phyloP scores from a whole-genome alignment of 805 yeast genomes.

The Cyberlindnera suaveolens region DNA sequence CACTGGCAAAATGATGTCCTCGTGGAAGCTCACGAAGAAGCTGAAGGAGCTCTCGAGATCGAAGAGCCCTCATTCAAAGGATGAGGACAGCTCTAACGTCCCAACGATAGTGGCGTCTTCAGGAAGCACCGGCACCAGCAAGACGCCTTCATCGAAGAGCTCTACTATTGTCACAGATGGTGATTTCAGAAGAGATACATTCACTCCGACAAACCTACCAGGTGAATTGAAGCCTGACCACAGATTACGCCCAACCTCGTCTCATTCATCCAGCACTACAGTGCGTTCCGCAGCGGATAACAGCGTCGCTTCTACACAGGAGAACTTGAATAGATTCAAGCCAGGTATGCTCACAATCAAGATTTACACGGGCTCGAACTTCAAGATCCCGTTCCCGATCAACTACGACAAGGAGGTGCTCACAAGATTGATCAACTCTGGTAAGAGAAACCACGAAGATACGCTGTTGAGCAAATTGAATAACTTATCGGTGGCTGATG shows the following conservation, averaged over 20 bases:
- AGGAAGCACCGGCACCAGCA: conserved; percentile 1
- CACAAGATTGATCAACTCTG: conserved; percentile 59
- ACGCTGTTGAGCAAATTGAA: conserved; percentile 15
- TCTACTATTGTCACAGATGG: conserved; percentile 6
- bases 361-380: conserved; percentile 61
- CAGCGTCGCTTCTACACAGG: not conserved
- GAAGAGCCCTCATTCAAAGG: conserved; percentile 15
- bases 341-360: conserved; percentile 79
- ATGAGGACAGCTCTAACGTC: conserved; percentile 7
- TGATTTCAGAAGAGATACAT: conserved; percentile 9
- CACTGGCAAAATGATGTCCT: conserved; percentile 18
- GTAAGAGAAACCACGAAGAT: conserved; percentile 25
- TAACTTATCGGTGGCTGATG: conserved; percentile 17
- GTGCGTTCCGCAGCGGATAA: not conserved
- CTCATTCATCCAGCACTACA: conserved; percentile 4
- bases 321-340: conserved; percentile 23
- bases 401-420: conserved; percentile 58
- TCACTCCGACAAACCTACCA: conserved; percentile 1
- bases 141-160: conserved; percentile 2
- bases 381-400: conserved; percentile 65
- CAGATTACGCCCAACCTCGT: conserved; percentile 1
- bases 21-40: conserved; percentile 42
- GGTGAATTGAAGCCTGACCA: not conserved
- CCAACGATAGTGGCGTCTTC: conserved; percentile 4
- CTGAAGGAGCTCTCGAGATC: conserved; percentile 22